Evolutionary conservation across 2,329 filamentous ascomycete species (phyloP).

Genomic region (Colletotrichum acutatum): DNA sequence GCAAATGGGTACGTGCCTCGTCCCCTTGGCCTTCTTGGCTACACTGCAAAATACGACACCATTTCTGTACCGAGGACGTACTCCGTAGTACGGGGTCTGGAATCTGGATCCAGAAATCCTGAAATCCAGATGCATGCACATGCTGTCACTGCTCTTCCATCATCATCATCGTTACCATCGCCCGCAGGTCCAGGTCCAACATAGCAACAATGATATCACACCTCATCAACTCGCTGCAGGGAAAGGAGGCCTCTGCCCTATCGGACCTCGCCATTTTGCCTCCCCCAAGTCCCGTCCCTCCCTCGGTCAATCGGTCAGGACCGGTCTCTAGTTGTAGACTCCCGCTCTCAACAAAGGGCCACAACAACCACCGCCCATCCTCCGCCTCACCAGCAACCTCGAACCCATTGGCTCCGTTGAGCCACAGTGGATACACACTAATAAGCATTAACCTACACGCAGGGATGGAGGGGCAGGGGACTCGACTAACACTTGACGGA

Average conservation of each 20-base stretch:
- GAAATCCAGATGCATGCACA: slow-evolving; percentile 16
- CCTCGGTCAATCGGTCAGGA: neutral
- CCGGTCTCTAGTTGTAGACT: neutral
- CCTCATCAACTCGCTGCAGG: slow-evolving; percentile 10
- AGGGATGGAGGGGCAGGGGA: neutral
- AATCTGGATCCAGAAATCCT: neutral
- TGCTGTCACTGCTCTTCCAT: slow-evolving; percentile 11
- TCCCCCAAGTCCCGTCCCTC: neutral
- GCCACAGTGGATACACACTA: slow-evolving; percentile 14
- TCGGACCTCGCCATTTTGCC: slow-evolving; percentile 1
- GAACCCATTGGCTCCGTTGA: neutral
- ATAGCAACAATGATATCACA: slow-evolving; percentile 27
- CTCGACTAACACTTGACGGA: neutral
- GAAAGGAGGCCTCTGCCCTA: slow-evolving; percentile 13
- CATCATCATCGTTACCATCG: slow-evolving; percentile 4
- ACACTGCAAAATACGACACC: neutral
- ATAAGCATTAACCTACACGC: slow-evolving; percentile 2
- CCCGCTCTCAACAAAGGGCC: neutral
- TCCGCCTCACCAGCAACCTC: neutral
- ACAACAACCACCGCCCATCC: neutral
- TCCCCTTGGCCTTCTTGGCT: neutral
- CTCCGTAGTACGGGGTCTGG: neutral
- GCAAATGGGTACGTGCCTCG: slow-evolving; percentile 12
- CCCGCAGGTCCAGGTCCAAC: neutral
- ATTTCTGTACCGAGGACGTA: slow-evolving; percentile 6